Conservation (phyloP, 768 basidiomycete species). For the Ramaria sp. region DNA sequence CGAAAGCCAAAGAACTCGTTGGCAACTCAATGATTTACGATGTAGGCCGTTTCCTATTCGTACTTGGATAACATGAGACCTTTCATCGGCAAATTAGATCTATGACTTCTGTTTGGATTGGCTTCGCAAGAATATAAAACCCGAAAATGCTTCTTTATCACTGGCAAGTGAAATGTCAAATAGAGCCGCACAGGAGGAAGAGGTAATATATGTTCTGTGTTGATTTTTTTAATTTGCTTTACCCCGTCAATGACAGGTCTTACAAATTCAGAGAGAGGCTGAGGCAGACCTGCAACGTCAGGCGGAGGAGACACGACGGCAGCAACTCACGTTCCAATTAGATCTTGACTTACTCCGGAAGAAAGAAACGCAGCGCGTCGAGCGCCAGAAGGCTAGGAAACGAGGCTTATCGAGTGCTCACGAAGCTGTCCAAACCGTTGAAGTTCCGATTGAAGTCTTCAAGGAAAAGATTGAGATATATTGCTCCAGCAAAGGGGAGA, state of each 20-base stretch:
- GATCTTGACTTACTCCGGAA: slow-evolving; percentile 39
- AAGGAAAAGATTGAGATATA: slow-evolving; percentile 40
- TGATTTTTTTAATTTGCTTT: not conserved
- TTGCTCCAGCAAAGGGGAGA: slow-evolving; percentile 20
- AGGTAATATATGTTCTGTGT: slow-evolving; percentile 28
- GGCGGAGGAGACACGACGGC: slow-evolving; percentile 37
- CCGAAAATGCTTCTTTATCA: slow-evolving; percentile 51
- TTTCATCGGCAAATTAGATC: slow-evolving; percentile 31
- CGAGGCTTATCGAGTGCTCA: slow-evolving; percentile 50
- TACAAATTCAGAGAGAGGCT: slow-evolving; percentile 43
- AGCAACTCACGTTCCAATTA: slow-evolving; percentile 56
- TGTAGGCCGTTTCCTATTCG: slow-evolving; percentile 28
- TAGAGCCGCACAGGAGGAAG: slow-evolving; percentile 60
- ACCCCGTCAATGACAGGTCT: slow-evolving; percentile 23
- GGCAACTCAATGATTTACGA: slow-evolving; percentile 76
- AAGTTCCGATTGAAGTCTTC: slow-evolving; percentile 60
- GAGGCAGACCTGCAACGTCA: slow-evolving; percentile 30
- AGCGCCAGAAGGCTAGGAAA: slow-evolving; percentile 42
- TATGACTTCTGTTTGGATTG: slow-evolving; percentile 62
- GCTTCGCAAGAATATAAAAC: slow-evolving; percentile 47
- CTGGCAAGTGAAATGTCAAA: slow-evolving; percentile 71
- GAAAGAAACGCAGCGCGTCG: slow-evolving; percentile 31
- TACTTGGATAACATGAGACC: not conserved
- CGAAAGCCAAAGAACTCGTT: slow-evolving; percentile 51
- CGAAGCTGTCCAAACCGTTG: slow-evolving; percentile 32